A percentile compares a stretch with the other conserved stretches of the same genome.
Conservation (phyloP, 306 rosid species). For the Senna tora region DNA sequence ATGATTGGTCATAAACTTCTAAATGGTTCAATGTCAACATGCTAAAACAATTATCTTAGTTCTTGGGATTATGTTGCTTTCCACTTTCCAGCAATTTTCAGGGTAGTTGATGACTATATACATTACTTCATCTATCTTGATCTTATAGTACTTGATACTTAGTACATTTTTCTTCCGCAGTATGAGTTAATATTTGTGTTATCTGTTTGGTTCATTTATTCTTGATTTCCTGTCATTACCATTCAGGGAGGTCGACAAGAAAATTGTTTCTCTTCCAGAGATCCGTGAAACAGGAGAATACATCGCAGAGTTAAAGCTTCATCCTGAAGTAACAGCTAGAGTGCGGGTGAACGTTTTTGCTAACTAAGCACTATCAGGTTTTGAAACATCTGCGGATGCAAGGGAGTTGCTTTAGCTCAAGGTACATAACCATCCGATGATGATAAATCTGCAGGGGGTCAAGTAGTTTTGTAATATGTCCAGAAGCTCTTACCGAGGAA, state of each 20-base stretch:
- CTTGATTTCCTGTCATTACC: constrained; percentile 23
- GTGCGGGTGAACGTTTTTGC: constrained; percentile 76
- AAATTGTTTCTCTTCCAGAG: constrained; percentile 82
- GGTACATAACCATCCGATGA: neutral
- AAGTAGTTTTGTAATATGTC: neutral
- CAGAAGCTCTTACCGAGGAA: neutral
- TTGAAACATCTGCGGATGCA: constrained; percentile 6
- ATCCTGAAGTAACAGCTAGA: constrained; percentile 90
- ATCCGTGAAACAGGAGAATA: constrained; percentile 73
- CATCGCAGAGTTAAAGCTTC: constrained; percentile 88
- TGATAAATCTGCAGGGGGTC: neutral
- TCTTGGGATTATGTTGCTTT: constrained; percentile 10
- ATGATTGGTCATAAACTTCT: constrained; percentile 13
- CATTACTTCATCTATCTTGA: constrained; percentile 5
- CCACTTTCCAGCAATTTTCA: constrained; percentile 1
- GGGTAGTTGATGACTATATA: neutral
- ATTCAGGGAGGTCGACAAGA: constrained; percentile 90
- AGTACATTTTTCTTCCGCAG: neutral
- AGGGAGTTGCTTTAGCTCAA: constrained; percentile 5
- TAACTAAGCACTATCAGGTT: constrained; percentile 51
- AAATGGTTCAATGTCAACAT: constrained; percentile 4
- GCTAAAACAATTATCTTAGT: constrained; percentile 9
- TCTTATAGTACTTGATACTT: neutral
- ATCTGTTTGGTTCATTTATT: constrained; percentile 20
- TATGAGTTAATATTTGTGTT: constrained; percentile 9